phyloP scores from a whole-genome alignment of 352 stramenopile species.

The Phytophthora constricta region DNA sequence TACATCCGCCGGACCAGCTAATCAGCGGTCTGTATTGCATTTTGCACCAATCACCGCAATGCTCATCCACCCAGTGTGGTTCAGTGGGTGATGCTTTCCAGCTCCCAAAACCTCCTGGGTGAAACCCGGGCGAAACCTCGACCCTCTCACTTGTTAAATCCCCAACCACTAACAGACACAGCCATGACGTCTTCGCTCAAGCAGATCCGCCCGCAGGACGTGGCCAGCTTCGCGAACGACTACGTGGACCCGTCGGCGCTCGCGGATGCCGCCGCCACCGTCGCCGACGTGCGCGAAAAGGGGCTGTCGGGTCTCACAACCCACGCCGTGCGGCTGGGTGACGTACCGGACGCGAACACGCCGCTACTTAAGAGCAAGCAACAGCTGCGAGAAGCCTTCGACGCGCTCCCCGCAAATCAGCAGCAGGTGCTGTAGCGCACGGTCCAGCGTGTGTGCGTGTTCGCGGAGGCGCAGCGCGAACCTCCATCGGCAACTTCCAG shows the following conservation, averaged over 20 bases:
- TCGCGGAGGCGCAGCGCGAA: slow-evolving; percentile 94
- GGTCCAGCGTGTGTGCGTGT: slow-evolving; percentile 89
- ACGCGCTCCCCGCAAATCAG: slow-evolving; percentile 72
- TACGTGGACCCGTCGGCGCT: slow-evolving; percentile 73
- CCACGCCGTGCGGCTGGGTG: slow-evolving; percentile 73
- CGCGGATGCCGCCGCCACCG: slow-evolving; percentile 65
- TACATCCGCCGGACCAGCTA: too few species aligned
- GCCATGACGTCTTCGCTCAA: slow-evolving; percentile 58
- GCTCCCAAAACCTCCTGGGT: too few species aligned
- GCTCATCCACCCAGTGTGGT: too few species aligned
- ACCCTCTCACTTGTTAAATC: too few species aligned
- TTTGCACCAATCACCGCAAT: too few species aligned
- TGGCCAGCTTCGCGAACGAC: slow-evolving; percentile 83
- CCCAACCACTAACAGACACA: too few species aligned
- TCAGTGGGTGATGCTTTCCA: too few species aligned
- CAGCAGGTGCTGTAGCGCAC: slow-evolving; percentile 89
- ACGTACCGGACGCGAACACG: slow-evolving; percentile 51
- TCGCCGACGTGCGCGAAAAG: slow-evolving; percentile 63
- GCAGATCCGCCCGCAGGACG: slow-evolving; percentile 71
- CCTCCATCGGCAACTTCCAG: slow-evolving; percentile 92
- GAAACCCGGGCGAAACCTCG: too few species aligned
- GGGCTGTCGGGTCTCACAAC: slow-evolving; percentile 53
- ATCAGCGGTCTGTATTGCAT: too few species aligned
- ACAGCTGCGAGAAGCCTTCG: slow-evolving; percentile 87
- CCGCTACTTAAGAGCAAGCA: slow-evolving; percentile 62